Base-by-base conservation (phyloP, 1,139 yeast genomes). In the Geotrichum klebahnii region DNA sequence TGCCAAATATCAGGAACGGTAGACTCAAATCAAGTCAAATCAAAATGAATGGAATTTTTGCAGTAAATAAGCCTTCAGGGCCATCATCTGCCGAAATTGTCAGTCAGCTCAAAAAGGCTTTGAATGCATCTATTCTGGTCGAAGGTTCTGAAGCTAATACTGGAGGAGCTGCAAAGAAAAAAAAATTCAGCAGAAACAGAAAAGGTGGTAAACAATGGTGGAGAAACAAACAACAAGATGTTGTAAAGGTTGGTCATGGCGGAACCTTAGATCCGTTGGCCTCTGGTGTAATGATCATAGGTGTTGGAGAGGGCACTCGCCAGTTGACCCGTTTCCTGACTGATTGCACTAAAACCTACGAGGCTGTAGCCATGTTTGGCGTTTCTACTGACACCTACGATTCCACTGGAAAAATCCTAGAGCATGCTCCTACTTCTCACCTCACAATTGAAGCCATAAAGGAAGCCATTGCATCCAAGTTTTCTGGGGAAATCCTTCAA, bases 251-350 rank as follows among this genome's bases (percentile, higher is more conserved):
- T 72, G 99, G 99, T 1, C 99, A 94, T 67, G 99, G 98, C 5
- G 99, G 99, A 5, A 92, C 99, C 0, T 73, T 94, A 41, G 99
- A 94, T 63, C 97, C 97, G 0, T 68, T 88, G 51, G 99, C 99
- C 0, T 81, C 89, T 28, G 99, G 99, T 6, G 92, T 92, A 1
- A 67, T 92, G 53, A 94, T 94, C 1, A 76, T 94, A 53, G 99
- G 98, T 3, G 79, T 94, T 23, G 97, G 97, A 8, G 59, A 73
- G 1, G 98, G 98, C 1, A 94, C 99, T 2, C 92, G 90, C 64
- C 74, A 78, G 63, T 72, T 94, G 43, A 83, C 81, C 52, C 74
- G 79, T 53, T 89, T 84, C 61, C 73, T 83, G 35, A 88, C 87
- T 23, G 57, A 57, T 35, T 68, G 74, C 51, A 80, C 90, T 43